Base-by-base conservation (phyloP, 1,139 yeast species). In the Blastobotrys illinoisensis region DNA sequence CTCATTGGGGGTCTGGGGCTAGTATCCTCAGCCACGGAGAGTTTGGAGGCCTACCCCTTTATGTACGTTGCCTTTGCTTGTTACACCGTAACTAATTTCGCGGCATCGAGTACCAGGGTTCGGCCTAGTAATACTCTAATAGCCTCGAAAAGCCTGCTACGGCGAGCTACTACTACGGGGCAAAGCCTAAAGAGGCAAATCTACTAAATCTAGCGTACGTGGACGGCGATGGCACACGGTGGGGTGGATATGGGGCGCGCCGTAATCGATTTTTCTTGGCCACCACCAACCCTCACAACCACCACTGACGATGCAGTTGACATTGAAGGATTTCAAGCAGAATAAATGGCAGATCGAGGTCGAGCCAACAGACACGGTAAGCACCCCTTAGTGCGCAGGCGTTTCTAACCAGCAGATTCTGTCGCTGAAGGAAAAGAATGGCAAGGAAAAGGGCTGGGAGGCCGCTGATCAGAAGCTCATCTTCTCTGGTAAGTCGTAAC, bases 321-420 rank as follows among this genome's bases (percentile, higher is more conserved):
- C 86, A 54, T 83, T 93, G 71, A 90, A 91, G 71, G 96, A 93
- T 73, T 88, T 93, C 73, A 90, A 91, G 75, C 95, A 93, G 75
- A 91, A 88, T 69, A 88, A 85, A 70, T 82, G 91, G 71, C 80
- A 90, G 46, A 68, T 93, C 60, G 96, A 88, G 43, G 81, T 90
- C 54, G 96, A 86, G 57, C 77, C 80, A 16, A 62, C 80, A 20
- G 89, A 84, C 54, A 79, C 88, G 1, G 95, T 83, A 74, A 61
- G 86, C 79, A 18, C 2, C 16, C 4, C 14, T 2, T 5, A 5
- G n/a, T 45, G 44, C 3, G 16, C 26, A 7, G 4, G 23, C 9
- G 14, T 19, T 14, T 23, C 52, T 46, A 48, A 20, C 28, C 48
- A 46, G 24, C 54, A 80, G 86, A 81, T 91, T 40, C 74, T 79